These are phyloP conservation scores for Daedalea quercina DNA, from an alignment of 768 basidiomycete genomes.

Conservation along the genomic window DNA sequence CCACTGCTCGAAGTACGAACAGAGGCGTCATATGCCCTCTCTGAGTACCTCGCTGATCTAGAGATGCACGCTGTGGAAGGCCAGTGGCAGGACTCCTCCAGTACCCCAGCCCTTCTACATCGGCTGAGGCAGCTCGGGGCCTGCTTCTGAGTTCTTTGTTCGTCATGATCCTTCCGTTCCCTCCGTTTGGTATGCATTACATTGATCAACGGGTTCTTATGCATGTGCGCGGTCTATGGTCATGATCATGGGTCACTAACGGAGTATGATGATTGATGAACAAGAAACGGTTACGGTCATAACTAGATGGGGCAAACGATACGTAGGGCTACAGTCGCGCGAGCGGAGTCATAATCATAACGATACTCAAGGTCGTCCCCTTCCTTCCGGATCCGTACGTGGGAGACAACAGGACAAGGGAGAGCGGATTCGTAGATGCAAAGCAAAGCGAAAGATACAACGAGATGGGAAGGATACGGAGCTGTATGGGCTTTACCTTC, in stretches of 20 bases:
- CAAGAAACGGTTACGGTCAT: not conserved
- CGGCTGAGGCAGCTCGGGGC: not conserved
- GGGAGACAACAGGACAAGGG: not conserved
- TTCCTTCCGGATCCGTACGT: not conserved
- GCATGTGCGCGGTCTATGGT: not conserved
- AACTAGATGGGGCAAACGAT: not conserved
- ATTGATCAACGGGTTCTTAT: not conserved
- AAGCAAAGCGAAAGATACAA: not conserved
- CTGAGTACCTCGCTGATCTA: constrained; percentile 8
- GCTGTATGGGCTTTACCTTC: not conserved
- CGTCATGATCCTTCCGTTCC: not conserved
- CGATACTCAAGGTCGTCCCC: not conserved
- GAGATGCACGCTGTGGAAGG: too few species aligned
- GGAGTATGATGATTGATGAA: not conserved
- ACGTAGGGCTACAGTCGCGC: not conserved
- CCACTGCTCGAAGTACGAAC: constrained; percentile 12
- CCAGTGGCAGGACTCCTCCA: not conserved
- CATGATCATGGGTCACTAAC: not conserved
- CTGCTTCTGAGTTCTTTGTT: not conserved
- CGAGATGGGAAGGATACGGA: not conserved
- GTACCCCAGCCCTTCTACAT: not conserved
- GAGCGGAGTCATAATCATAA: not conserved
- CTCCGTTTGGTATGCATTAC: not conserved
- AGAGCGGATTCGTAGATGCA: not conserved
- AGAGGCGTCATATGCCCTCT: constrained; percentile 12